Evolutionary conservation across 2,329 filamentous ascomycete genomes (phyloP), one percentile per base, ranked within the genome.

Genomic region (Pseudovirgaria hyperparasitica): DNA sequence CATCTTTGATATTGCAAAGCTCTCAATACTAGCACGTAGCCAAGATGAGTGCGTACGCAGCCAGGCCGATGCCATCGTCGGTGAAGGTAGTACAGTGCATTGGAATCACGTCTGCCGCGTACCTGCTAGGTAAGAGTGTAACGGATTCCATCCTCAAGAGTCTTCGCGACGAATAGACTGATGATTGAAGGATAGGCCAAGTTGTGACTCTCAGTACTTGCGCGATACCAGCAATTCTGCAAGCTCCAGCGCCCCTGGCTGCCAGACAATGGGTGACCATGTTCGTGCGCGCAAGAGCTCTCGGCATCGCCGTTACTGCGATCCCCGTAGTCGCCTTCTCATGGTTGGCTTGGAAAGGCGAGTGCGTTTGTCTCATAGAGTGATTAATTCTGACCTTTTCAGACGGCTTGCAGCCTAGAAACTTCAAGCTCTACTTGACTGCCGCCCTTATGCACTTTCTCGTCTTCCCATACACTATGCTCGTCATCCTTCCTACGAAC

Each of bases 241-340:
- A 66, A 32, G 63, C 67, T 1, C 71, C 71, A 2, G 59, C 64
- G 1, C 62, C 62, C 2, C 48, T 72, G 8, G 61, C 72, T 33
- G 62, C 67, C 17, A 56, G 55, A 20, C 70, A 75, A 49, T 76
- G 68, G 68, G 39, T 46, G 31, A 53, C 43, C 21, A 45, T 59
- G 31, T 65, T 54, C 46, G 40, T 46, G 11, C 37, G 41, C 3
- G 63, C 62, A 26, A 54, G 39, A 43, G 28, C 33, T 38, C 28
- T 56, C 20, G 55, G 62, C 12, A 57, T 59, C 0, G 34, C 50
- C 1, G 31, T 62, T 6, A 48, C 58, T 5, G 30, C 60, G n/a
- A 15, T 62, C 15, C 52, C 60, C 4, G 50, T 54, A 2, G 29
- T 58, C 1, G 48, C 57, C 3, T 64, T 62, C 33, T 49, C 50